Evolutionary conservation across 2,329 filamentous ascomycete genomes (phyloP).

Genomic region (Colletotrichum sp.): DNA sequence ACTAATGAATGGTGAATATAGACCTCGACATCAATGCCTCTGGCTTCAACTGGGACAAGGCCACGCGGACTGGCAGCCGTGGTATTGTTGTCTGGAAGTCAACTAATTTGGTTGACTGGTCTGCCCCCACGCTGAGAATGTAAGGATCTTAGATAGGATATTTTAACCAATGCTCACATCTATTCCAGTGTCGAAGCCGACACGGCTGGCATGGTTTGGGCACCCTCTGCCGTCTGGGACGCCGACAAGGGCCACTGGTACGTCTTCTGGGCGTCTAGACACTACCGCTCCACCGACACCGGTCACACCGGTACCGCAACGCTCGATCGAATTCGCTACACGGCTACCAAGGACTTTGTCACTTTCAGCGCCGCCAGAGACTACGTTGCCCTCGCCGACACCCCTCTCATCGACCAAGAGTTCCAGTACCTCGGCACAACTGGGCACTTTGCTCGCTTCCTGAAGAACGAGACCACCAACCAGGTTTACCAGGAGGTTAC

Average conservation of each 20-base stretch:
- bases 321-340: conserved; percentile 49
- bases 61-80: conserved; percentile 36
- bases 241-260: conserved; percentile 41
- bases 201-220: conserved; percentile 42
- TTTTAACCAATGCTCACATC: neutral
- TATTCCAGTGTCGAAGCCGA: conserved; percentile 30
- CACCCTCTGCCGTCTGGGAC: conserved; percentile 40
- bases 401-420: conserved; percentile 53
- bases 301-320: conserved; percentile 46
- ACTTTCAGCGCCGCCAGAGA: conserved; percentile 49
- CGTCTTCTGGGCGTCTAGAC: conserved; percentile 51
- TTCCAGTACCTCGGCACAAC: conserved; percentile 46
- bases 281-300: conserved; percentile 46
- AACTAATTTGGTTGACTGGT: conserved; percentile 37
- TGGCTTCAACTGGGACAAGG: conserved; percentile 39
- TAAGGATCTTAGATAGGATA: neutral
- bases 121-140: conserved; percentile 25
- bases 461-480: conserved; percentile 54
- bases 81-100: conserved; percentile 42
- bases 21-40: conserved; percentile 38
- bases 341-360: conserved; percentile 54
- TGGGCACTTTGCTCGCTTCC: conserved; percentile 47
- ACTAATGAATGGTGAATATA: neutral
- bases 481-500: conserved; percentile 53
- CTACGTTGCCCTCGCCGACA: conserved; percentile 44